A percentile compares a stretch with the other conserved stretches of the same genome.
Conservation (phyloP, 345 rosid genomes). For the Orychophragmus violaceus region DNA sequence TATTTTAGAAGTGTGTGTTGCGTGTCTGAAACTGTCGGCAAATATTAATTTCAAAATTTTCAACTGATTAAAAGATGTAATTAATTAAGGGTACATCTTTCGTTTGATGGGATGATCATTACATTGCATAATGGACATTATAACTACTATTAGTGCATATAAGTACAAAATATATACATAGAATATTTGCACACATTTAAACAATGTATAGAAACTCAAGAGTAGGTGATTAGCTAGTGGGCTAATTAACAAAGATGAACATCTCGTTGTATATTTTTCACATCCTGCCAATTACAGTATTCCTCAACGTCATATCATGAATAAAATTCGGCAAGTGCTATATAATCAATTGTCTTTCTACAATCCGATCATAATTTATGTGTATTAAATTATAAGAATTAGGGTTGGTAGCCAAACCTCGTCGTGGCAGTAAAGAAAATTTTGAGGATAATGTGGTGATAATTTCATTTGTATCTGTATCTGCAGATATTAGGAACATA, state of each 20-base stretch:
- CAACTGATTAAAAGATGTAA: neutral
- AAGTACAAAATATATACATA: conserved; percentile 5
- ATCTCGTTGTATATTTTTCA: conserved; percentile 1
- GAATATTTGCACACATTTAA: conserved; percentile 2
- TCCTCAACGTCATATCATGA: conserved; percentile 10
- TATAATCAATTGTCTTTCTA: neutral
- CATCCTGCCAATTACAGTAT: conserved; percentile 11
- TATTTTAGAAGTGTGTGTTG: neutral
- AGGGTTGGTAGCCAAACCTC: neutral
- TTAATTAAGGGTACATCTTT: neutral
- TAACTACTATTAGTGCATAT: conserved; percentile 24
- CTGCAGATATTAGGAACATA: neutral
- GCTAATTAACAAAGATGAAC: conserved; percentile 5
- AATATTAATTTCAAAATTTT: neutral
- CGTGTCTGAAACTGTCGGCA: conserved; percentile 23
- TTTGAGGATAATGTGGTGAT: neutral
- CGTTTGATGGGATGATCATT: neutral
- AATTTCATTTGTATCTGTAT: neutral
- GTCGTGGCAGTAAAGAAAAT: neutral
- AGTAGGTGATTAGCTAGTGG: conserved; percentile 25
- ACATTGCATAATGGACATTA: conserved; percentile 8
- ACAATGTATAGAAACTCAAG: neutral
- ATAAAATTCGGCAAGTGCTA: conserved; percentile 7
- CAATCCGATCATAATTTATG: neutral
- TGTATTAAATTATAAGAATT: neutral